Evolutionary conservation across 768 basidiomycete species (phyloP), one percentile per base, ranked within the genome.

Genomic region (Tremella fuciformis): DNA sequence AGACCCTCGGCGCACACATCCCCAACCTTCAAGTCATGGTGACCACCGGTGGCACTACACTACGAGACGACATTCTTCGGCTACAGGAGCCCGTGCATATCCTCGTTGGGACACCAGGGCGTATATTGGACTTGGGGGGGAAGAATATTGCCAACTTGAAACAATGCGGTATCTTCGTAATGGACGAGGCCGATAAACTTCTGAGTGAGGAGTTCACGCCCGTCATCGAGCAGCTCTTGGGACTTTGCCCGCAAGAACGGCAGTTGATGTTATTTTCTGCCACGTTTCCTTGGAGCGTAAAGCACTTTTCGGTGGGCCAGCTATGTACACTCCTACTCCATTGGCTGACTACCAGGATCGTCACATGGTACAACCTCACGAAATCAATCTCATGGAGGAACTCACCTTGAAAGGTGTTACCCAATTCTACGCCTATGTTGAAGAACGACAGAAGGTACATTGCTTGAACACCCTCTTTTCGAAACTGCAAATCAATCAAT

Each of bases 401-500:
- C 86, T 99, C 62, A 99, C 94, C 52, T 82, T 99, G 47, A 90
- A 90, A 64, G 94, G 94, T 82, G 94, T 99, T 55, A 98, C 94
- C 50, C 94, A 99, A 82, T 99, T 97, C 77, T 99, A 98, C 77
- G 94, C 96, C 69, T 99, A 91, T 79, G 91, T 99, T 74, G 94
- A 99, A 80, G 94, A 99, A 78, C 85, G 91, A 63, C 94, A 99
- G 81, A 99, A 99, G 80, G 94, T 98, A 39, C 96, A 99, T 80
- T 99, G 94, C 80, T 82, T 99, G 66, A 99, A 99, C 82, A 99
- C 96, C 60, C 86, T 98, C 66, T 98, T 98, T 83, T 94, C 91
- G 71, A 97, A 97, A 91, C 85, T 99, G 51, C 94, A 98, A 93
- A 99, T 99, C 82, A 99, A 99, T 80, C 94, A 99, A 80, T 97